Evolutionary conservation across 129 eudicot species (phyloP).

Genomic region (Pseudognaphalium luteoalbum): DNA sequence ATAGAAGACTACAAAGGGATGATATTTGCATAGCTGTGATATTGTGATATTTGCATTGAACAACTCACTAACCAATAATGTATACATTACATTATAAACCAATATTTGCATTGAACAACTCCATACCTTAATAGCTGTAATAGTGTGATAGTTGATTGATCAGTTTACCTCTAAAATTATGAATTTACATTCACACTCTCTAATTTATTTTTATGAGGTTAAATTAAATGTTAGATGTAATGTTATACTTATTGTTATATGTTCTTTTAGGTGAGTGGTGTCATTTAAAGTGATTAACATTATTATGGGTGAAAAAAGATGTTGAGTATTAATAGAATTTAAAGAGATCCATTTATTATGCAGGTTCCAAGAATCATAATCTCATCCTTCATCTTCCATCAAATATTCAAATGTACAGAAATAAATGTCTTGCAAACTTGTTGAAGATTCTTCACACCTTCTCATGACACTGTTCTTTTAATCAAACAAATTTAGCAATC

Average conservation of each 20-base stretch:
- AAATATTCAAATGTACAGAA: constrained; percentile 24
- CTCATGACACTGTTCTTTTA: not conserved
- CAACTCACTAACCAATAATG: no score
- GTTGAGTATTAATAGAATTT: not conserved
- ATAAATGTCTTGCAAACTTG: not conserved
- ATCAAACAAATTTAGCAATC: constrained; percentile 6
- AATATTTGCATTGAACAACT: no score
- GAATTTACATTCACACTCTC: not conserved
- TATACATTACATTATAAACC: no score
- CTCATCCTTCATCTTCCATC: constrained; percentile 19
- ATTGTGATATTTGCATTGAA: no score
- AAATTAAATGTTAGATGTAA: not conserved
- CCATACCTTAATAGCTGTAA: not conserved
- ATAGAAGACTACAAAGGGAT: no score
- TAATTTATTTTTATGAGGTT: no score
- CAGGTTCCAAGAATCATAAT: constrained; percentile 2
- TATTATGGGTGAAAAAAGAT: not conserved
- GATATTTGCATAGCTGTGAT: no score
- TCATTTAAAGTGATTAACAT: not conserved
- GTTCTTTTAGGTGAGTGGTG: not conserved
- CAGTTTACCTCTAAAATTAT: not conserved
- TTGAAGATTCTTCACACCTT: not conserved
- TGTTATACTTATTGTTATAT: not conserved
- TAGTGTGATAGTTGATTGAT: not conserved
- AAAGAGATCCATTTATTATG: constrained; percentile 4